Evolutionary conservation across 306 rosid species (phyloP).

Genomic region (Medicago ruthenica): DNA sequence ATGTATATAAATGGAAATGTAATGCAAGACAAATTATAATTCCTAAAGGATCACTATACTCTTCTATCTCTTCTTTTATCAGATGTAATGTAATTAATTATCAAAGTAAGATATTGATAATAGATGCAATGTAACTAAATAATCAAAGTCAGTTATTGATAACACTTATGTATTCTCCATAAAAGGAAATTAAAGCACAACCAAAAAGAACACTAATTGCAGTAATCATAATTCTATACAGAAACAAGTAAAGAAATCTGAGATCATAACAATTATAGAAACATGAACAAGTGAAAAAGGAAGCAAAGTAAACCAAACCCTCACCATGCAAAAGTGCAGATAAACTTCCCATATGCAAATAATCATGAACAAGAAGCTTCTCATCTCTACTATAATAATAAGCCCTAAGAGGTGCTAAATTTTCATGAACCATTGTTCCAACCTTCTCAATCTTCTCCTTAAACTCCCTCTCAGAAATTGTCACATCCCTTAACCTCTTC

Average conservation of each 20-base stretch:
- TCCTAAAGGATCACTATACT: slow-evolving; percentile 2
- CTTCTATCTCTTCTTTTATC: not conserved
- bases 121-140: slow-evolving; percentile 3
- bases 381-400: slow-evolving; percentile 71
- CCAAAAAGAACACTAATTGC: slow-evolving; percentile 18
- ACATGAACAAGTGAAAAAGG: not conserved
- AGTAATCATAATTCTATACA: slow-evolving; percentile 4
- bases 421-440: slow-evolving; percentile 70
- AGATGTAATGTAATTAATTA: slow-evolving; percentile 31
- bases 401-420: slow-evolving; percentile 73
- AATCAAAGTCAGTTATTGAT: slow-evolving; percentile 2
- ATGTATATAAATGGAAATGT: too few species aligned
- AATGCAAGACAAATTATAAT: slow-evolving; percentile 13
- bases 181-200: not conserved
- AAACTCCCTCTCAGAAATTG: slow-evolving; percentile 60
- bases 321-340: slow-evolving; percentile 78
- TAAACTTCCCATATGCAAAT: slow-evolving; percentile 73
- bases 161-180: slow-evolving; percentile 26
- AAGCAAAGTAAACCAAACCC: not conserved
- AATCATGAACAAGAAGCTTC: slow-evolving; percentile 77
- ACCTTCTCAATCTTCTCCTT: slow-evolving; percentile 65
- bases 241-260: too few species aligned
- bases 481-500: slow-evolving; percentile 70
- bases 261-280: slow-evolving; percentile 7
- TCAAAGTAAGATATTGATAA: too few species aligned